Conservation (phyloP, 768 basidiomycete species). For the Boletus rubescentipes region DNA sequence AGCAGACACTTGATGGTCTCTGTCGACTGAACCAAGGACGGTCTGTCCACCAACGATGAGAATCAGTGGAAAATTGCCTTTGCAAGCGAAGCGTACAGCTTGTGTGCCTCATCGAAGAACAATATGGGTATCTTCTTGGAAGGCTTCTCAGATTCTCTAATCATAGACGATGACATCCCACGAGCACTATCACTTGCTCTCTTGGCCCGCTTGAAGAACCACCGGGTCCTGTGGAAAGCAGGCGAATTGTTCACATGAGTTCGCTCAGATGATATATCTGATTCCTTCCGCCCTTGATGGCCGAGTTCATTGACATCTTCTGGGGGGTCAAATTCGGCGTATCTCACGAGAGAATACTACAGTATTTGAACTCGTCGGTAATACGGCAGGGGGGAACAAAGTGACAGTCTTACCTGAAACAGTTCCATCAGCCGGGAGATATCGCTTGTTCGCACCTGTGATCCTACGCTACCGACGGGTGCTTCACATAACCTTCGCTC, state of each 20-base stretch:
- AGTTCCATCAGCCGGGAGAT: constrained; percentile 82
- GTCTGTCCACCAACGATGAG: constrained; percentile 41
- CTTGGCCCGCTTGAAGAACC: constrained; percentile 29
- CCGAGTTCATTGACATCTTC: constrained; percentile 27
- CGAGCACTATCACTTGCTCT: constrained; percentile 30
- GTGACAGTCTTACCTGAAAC: constrained; percentile 54
- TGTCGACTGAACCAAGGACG: constrained; percentile 69
- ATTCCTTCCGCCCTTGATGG: constrained; percentile 29
- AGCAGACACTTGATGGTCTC: constrained; percentile 84
- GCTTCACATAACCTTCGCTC: constrained; percentile 58
- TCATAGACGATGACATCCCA: constrained; percentile 30
- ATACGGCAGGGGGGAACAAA: background rate
- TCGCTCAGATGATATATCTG: constrained; percentile 38
- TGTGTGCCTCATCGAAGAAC: constrained; percentile 86
- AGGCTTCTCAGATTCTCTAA: constrained; percentile 36
- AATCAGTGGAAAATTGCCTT: background rate
- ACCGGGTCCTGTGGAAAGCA: constrained; percentile 27
- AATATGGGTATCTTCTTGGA: constrained; percentile 75
- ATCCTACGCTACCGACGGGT: constrained; percentile 40
- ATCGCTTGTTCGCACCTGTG: constrained; percentile 70
- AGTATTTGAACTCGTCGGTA: background rate
- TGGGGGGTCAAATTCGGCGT: constrained; percentile 63
- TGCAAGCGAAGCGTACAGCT: constrained; percentile 48
- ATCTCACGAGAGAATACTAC: constrained; percentile 68
- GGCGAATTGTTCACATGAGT: constrained; percentile 41